Conservation (phyloP, 257 asterid species). For the Ilex aquifolium region DNA sequence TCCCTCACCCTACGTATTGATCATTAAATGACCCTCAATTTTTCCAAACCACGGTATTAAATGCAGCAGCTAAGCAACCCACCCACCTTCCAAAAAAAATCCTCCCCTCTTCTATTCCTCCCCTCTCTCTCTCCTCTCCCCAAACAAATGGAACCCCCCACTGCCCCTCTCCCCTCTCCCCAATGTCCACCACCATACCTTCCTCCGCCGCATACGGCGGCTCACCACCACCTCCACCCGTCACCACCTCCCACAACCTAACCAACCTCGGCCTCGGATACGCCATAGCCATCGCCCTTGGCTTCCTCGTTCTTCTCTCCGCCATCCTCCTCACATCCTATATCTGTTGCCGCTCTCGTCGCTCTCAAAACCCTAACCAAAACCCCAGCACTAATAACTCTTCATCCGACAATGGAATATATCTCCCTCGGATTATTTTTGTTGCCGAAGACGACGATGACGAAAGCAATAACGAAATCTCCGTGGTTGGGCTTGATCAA, state of each 20-base stretch:
- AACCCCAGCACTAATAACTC: background rate
- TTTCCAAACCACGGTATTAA: conserved; percentile 44
- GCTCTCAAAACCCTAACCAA: conserved; percentile 42
- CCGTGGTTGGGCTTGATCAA: conserved; percentile 67
- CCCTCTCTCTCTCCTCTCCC: conserved; percentile 1
- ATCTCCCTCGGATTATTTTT: conserved; percentile 74
- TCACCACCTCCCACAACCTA: conserved; percentile 4
- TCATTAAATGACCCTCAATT: conserved; percentile 41
- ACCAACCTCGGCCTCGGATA: conserved; percentile 53
- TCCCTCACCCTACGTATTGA: too few relatives aligned
- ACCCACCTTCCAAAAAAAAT: conserved; percentile 27
- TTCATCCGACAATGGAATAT: conserved; percentile 46
- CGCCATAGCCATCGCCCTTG: conserved; percentile 71
- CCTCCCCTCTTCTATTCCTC: conserved; percentile 6
- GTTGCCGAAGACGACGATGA: conserved; percentile 73
- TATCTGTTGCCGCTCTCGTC: conserved; percentile 54
- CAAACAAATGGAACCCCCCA: conserved; percentile 45
- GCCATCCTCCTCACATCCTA: conserved; percentile 61
- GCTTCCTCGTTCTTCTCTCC: conserved; percentile 79
- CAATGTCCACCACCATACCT: conserved; percentile 41
- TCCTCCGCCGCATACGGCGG: conserved; percentile 18
- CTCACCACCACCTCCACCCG: conserved; percentile 28
- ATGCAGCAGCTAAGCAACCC: conserved; percentile 27
- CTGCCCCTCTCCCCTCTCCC: conserved; percentile 4
- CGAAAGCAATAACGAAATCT: conserved; percentile 31